phyloP scores from a whole-genome alignment of 1,284 basidiomycete genomes.

The Tranzscheliella williamsii region DNA sequence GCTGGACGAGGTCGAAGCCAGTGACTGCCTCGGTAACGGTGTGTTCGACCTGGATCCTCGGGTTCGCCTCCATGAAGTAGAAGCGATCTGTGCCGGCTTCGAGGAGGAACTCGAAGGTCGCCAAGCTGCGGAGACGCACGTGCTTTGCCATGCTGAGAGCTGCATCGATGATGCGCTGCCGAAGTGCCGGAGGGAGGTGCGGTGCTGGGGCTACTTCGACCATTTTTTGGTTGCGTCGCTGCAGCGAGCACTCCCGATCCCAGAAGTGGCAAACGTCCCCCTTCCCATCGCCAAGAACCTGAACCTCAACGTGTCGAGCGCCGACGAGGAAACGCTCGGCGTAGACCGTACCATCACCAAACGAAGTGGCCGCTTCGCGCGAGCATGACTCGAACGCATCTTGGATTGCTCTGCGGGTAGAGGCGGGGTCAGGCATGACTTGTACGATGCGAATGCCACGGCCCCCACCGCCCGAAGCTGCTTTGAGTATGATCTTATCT shows the following conservation, averaged over 20 bases:
- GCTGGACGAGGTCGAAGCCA: constrained; percentile 15
- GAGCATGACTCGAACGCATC: constrained; percentile 21
- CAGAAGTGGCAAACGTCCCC: constrained; percentile 25
- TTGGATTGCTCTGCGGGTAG: neutral
- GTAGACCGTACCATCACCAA: constrained; percentile 28
- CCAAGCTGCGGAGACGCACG: constrained; percentile 12
- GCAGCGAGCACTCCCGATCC: constrained; percentile 39
- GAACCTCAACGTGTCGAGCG: constrained; percentile 38
- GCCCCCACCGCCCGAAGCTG: constrained; percentile 36
- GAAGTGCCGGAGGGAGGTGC: neutral
- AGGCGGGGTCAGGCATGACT: neutral
- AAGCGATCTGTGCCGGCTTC: constrained; percentile 4
- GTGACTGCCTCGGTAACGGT: constrained; percentile 35
- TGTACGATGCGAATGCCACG: constrained; percentile 26
- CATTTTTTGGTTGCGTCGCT: constrained; percentile 37
- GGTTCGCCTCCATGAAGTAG: constrained; percentile 44
- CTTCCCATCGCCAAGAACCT: constrained; percentile 28
- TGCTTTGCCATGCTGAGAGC: constrained; percentile 5
- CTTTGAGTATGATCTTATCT: constrained; percentile 28
- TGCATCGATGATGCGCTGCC: constrained; percentile 6
- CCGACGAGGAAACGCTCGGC: constrained; percentile 26
- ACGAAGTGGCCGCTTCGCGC: constrained; percentile 17
- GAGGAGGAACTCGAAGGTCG: constrained; percentile 40
- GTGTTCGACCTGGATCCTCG: constrained; percentile 44
- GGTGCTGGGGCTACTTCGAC: constrained; percentile 37